Base-by-base conservation (phyloP, 257 asterid species). In the Primulina eburnea region DNA sequence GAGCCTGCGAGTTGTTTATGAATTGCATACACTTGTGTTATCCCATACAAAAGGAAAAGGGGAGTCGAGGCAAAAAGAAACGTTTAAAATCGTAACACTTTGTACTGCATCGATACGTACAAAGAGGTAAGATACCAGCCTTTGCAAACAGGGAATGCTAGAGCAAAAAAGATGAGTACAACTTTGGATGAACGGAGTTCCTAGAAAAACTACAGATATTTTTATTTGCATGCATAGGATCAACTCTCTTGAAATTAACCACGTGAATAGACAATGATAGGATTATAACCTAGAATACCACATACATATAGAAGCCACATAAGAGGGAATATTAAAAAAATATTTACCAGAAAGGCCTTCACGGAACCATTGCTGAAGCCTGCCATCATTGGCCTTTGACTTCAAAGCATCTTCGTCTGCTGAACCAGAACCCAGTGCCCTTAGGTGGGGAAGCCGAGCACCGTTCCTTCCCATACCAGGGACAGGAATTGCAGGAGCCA, bases 341-440 rank as follows among this genome's bases (percentile, higher is more conserved):
- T 2, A 32, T 61, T 81, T 77, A 92, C 98, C 98, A 4, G 95
- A 86, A 75, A 92, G 86, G 56, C 95, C 95, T 82, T 92, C 98
- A 32, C 84, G 89, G 87, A 87, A 92, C 98, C 98, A 92, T 66
- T 92, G 84, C 60, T 92, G 98, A 70, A 87, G 81, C 76, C 75
- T 86, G 74, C 90, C 89, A 89, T 85, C 88, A 72, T 82, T 74
- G 57, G 85, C 80, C 38, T 83, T 73, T 33, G 86, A 73, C 83
- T 84, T 81, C 72, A 73, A 67, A 56, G 21, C 70, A 67, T 88
- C 95, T 68, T 67, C 65, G 4, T 77, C 82, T 28, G 63, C 74
- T 43, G 89, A 71, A 73, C 81, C 78, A 68, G 89, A 76, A 43
- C 82, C 92, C 75, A 88, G 81, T 68, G 91, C 90, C 55, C 82